Base-by-base conservation (phyloP, 2,329 filamentous ascomycete species). In the Metarhizium sp. region DNA sequence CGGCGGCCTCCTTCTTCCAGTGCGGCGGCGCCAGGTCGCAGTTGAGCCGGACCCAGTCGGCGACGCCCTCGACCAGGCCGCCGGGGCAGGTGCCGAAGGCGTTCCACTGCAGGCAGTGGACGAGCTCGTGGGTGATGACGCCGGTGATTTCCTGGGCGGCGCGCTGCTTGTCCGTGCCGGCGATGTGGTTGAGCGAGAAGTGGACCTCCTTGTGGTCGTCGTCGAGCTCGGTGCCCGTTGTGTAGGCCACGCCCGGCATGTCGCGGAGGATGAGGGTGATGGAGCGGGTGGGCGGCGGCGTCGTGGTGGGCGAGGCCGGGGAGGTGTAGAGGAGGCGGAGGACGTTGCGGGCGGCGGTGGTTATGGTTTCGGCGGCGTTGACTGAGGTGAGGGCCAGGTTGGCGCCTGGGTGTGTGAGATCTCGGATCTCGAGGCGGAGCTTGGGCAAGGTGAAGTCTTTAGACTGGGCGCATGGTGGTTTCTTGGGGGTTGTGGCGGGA, bases 161-260 rank as follows among this genome's bases (percentile, higher is more conserved):
- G 51, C 78, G 77, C 11, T 71, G 62, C 0, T 68, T 51, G 0
- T 77, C 63, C 59, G 82, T 74, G 49, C 66, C 62, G 47, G 73
- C 65, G 61, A 96, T 84, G 74, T 96, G 96, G 50, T 78, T 73
- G 1, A 92, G 81, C 16, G 84, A 91, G 70, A 97, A 79, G 72
- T 96, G 90, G 59, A 96, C 94, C 69, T 96, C 91, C 67, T 96
- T 96, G 76, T 96, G 90, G 66, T 94, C 88, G 58, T 78, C 62
- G 71, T 96, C 92, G 11, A 95, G 78, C 43, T 91, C 86, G 10
- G 76, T 81, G 59, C 90, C 88, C 0, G 82, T 90, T 1, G 92
- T 96, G 74, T 96, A 95, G 20, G 92, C 92, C 4, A 97, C 89
- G 51, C 92, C 92, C 50, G 74, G 76, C 81, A 95, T 91, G 60